Conservation (phyloP, 345 rosid genomes). For the Kandelia obovata region DNA sequence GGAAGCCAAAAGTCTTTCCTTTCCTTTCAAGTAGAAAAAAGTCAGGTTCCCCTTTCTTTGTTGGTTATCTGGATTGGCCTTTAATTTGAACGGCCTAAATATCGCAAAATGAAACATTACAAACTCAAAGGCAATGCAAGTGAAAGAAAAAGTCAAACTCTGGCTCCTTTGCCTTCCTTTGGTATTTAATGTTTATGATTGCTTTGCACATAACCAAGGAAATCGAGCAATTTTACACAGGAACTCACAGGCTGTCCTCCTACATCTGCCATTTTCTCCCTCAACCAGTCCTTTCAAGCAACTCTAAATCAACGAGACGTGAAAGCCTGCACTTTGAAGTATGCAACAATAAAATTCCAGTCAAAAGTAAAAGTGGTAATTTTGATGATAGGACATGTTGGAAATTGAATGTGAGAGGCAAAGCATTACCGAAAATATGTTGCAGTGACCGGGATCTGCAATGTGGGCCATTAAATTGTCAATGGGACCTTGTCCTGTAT, state of each 20-base stretch:
- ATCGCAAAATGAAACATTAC: background rate
- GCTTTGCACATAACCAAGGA: constrained; percentile 1
- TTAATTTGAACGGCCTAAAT: background rate
- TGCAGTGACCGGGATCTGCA: constrained; percentile 96
- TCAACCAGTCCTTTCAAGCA: background rate
- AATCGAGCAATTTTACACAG: background rate
- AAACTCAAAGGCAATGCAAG: background rate
- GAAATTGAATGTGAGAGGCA: background rate
- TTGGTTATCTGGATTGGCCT: background rate
- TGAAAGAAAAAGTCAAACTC: background rate
- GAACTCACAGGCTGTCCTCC: background rate
- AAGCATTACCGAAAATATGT: constrained; percentile 68
- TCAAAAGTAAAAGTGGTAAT: background rate
- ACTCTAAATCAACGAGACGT: constrained; percentile 35
- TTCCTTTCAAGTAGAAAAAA: too few species aligned
- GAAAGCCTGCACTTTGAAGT: constrained; percentile 52
- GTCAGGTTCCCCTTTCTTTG: too few species aligned
- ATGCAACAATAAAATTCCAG: background rate
- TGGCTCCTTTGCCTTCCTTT: background rate
- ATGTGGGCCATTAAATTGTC: constrained; percentile 82
- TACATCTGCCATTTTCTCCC: background rate
- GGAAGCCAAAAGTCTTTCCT: too few species aligned
- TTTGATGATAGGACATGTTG: background rate
- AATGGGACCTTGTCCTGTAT: constrained; percentile 64
- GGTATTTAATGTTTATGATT: background rate